phyloP scores from a whole-genome alignment of 2,329 filamentous ascomycete genomes.

The Aspergillus transmontanensis region DNA sequence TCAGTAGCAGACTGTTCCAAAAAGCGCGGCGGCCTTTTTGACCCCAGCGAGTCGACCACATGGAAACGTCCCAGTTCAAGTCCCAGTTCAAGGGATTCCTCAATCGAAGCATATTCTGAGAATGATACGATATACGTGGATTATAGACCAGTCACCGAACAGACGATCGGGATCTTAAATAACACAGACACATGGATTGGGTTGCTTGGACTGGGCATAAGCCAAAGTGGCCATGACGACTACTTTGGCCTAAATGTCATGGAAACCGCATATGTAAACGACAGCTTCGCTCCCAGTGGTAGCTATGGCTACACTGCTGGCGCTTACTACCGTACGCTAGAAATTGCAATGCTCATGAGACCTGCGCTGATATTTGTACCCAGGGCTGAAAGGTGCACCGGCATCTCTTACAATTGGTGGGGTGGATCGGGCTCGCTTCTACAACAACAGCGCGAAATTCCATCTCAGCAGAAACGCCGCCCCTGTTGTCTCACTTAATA shows the following conservation, averaged over 20 bases:
- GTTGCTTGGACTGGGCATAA: background rate
- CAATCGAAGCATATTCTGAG: background rate
- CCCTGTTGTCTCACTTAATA: slow-evolving; percentile 2
- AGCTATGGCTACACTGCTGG: slow-evolving; percentile 7
- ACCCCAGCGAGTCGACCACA: background rate
- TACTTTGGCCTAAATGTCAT: background rate
- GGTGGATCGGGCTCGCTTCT: background rate
- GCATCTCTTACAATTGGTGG: slow-evolving; percentile 2
- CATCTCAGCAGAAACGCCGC: background rate
- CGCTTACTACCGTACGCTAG: slow-evolving; percentile 2
- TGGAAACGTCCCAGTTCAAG: background rate
- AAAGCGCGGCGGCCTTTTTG: background rate
- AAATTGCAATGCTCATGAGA: too few species aligned
- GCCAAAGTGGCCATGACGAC: background rate
- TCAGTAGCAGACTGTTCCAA: background rate
- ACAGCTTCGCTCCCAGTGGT: background rate
- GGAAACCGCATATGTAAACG: background rate
- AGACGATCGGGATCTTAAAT: background rate
- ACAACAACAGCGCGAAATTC: background rate
- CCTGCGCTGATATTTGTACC: background rate
- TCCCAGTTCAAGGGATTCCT: background rate
- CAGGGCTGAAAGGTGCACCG: background rate
- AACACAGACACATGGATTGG: slow-evolving; percentile 5
- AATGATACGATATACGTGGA: background rate
- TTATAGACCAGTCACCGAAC: background rate